Conservation (phyloP, 441 rosid species). For the Euphorbia celastroides region DNA sequence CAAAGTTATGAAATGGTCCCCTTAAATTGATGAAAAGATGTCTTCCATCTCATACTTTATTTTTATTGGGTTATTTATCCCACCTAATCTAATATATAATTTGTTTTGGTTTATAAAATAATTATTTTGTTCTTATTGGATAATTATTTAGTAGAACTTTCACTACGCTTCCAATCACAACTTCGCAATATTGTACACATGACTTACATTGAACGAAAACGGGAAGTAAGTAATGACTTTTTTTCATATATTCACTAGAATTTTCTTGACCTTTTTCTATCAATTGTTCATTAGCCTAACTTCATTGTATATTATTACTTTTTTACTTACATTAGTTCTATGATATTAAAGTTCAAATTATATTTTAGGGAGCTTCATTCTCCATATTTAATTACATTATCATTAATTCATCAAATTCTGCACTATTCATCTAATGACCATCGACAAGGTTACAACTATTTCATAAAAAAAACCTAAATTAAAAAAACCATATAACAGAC, state of each 20-base stretch:
- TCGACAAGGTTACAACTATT: no score
- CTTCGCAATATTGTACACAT: not conserved
- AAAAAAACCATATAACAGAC: no score
- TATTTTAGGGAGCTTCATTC: no score
- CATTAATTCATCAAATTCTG: no score
- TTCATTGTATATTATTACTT: no score
- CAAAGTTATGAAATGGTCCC: not conserved
- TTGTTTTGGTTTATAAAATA: not conserved
- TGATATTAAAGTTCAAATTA: no score
- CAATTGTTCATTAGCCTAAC: no score
- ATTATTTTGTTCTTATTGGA: not conserved
- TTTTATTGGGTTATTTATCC: not conserved
- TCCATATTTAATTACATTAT: no score
- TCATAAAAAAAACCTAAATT: no score
- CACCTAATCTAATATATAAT: not conserved
- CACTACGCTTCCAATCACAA: not conserved
- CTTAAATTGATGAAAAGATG: constrained; percentile 2
- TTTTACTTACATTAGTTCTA: no score
- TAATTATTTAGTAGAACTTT: not conserved
- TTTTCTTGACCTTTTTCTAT: not conserved
- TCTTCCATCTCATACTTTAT: not conserved
- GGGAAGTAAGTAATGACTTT: not conserved
- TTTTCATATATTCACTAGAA: not conserved
- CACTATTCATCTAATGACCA: no score
- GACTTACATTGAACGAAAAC: no score